Base-by-base conservation (phyloP, 2,329 filamentous ascomycete species). In the Pseudogymnoascus sp. region DNA sequence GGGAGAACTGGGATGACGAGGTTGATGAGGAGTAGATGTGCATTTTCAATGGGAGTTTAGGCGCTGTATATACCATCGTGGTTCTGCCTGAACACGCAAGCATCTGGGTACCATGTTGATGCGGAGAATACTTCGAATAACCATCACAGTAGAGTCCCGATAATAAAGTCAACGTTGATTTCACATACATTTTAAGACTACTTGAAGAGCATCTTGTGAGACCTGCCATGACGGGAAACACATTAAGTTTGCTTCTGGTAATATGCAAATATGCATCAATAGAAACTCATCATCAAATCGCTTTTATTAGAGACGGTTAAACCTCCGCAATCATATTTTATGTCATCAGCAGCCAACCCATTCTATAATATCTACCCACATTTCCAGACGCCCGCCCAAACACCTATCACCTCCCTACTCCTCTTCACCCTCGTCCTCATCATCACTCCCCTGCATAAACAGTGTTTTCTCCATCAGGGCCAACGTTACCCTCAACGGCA, bases 381-480 rank as follows among this genome's bases (percentile, higher is more conserved):
- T 56, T 56, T 35, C 29, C 50, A 56, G 50, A 56, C 50, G 50
- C 50, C 50, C 6, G 10, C 1, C 50, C 50, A 56, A 56, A 56
- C 29, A 56, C 50, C 42, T 2, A 13, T 23, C n/a, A 10, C 9
- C 19, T 19, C 60, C 33, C 17, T 65, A 60, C 21, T 61, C 56
- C 29, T 66, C 64, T 19, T 56, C 74, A 9, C 73, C 75, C 29
- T 80, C 80, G 4, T 77, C 79, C n/a, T 76, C 77, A 13, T 77
- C 79, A 15, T 78, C 77, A 71, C 87, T 84, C 62, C 87, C 83
- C 70, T 91, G 90, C 67, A 84, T 86, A 69, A 88, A 86, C 67
- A 97, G 80, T n/a, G 92, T 89, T 79, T 88, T 90, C 78, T 97
- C 93, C 65, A 96, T 95, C 70, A 97, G 75, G 72, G 86, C 85